These are phyloP conservation scores for Sporothrix euskadiensis DNA, from an alignment of 2,329 filamentous ascomycete species.

Conservation along the genomic window DNA sequence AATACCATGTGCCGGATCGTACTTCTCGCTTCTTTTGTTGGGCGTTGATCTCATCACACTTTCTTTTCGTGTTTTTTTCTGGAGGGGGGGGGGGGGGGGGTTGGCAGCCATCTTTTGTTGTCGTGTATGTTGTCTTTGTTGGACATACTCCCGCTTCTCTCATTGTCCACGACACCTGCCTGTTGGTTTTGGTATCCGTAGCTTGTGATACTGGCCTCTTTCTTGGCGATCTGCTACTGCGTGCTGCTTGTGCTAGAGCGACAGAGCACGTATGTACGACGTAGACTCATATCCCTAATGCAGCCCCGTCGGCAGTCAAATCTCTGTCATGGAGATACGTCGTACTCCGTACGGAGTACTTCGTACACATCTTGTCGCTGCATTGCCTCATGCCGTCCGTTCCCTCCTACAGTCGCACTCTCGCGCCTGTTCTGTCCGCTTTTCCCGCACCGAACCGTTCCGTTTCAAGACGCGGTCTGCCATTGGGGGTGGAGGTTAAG, in stretches of 20 bases:
- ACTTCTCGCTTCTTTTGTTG: slow-evolving; percentile 1
- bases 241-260: neutral
- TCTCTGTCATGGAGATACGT: slow-evolving; percentile 9
- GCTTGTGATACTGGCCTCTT: neutral
- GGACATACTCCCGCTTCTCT: no score
- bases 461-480: slow-evolving; percentile 21
- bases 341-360: neutral
- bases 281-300: neutral
- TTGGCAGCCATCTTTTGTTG: neutral
- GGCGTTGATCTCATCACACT: neutral
- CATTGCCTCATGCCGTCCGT: neutral
- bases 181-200: neutral
- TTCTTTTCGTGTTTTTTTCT: neutral
- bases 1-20: slow-evolving; percentile 1
- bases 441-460: slow-evolving; percentile 33
- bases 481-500: slow-evolving; percentile 24
- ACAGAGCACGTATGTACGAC: neutral
- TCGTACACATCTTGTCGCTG: slow-evolving; percentile 7
- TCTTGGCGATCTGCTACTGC: slow-evolving; percentile 5
- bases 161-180: neutral
- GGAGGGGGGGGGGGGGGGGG: no score
- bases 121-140: neutral
- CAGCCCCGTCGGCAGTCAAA: neutral
- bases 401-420: neutral
- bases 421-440: slow-evolving; percentile 20